Evolutionary conservation across 805 yeast genomes (phyloP), one percentile per base, ranked within the genome.

Genomic region (Kluyveromyces wickerhamii): DNA sequence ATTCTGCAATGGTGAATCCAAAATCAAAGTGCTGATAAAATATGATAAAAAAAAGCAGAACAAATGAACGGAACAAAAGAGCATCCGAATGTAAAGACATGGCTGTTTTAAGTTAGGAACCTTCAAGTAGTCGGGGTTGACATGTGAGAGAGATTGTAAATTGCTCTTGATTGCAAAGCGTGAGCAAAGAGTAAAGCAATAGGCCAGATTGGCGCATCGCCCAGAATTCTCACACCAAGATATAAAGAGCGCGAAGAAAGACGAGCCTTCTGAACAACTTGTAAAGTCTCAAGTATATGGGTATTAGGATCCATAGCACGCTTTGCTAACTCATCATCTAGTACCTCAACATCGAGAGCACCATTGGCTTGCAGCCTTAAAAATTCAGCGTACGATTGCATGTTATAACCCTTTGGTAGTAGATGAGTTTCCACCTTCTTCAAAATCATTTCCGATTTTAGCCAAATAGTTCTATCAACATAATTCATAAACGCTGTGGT

Each of bases 131-230:
- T n/a, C n/a, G n/a, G n/a, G n/a, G n/a, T n/a, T 23, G 26, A 23
- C 7, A 17, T 28, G 34, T 32, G 21, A 7, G 39, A 36, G 23
- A 42, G 42, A 29, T 60, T 62, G 41, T 48, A 51, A 4, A 72
- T 65, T 4, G 79, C 77, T 49, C 87, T 69, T 21, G 77, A 71
- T 51, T 79, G 81, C 47, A 81, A 63, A 2, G 86, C 87, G 51
- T 81, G 89, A 0, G 89, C 89, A 62, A 81, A 79, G 13, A 79
- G 72, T 54, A 82, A 61, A 1, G 87, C 83, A 33, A 81, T 69
- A 0, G 92, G 92, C 94, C 94, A 82, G 17, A 82, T 79, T 11
- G 92, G 92, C 0, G 88, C 88, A 62, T 82, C 92, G 4, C 87
- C 86, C 34, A 82, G 63, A 20, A 82, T 78, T 46, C 86, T 63